Conservation (phyloP, 352 stramenopile genomes). For the Albugo candida region DNA sequence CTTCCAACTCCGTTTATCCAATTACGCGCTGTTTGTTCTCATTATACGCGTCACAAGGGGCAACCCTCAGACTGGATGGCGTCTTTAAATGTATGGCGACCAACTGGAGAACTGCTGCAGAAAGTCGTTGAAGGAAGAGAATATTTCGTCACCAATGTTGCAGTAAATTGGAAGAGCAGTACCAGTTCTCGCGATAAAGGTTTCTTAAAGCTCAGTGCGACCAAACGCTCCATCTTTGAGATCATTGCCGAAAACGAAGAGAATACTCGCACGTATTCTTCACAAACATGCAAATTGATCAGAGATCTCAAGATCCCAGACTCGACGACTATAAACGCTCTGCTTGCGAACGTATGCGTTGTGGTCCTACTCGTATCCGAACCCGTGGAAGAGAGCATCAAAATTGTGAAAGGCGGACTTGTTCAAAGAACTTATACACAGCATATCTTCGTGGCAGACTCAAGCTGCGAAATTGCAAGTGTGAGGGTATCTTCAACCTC, state of each 20-base stretch:
- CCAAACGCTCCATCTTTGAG: slow-evolving; percentile 32
- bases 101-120: slow-evolving; percentile 26
- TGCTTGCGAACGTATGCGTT: slow-evolving; percentile 7
- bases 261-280: neutral
- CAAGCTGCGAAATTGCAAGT: slow-evolving; percentile 27
- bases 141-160: slow-evolving; percentile 39
- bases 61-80: slow-evolving; percentile 11
- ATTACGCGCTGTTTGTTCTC: slow-evolving; percentile 39
- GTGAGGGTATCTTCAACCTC: slow-evolving; percentile 21
- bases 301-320: neutral
- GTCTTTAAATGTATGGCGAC: slow-evolving; percentile 44
- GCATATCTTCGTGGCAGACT: slow-evolving; percentile 39
- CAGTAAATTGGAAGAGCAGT: slow-evolving; percentile 43
- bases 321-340: slow-evolving; percentile 3
- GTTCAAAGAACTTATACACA: slow-evolving; percentile 7
- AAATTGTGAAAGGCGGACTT: neutral
- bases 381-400: neutral
- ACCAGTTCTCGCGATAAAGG: slow-evolving; percentile 14
- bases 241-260: neutral
- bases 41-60: slow-evolving; percentile 5
- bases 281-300: neutral
- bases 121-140: slow-evolving; percentile 27
- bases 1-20: slow-evolving; percentile 42
- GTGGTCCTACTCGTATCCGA: slow-evolving; percentile 6
- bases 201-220: slow-evolving; percentile 38